Percentiles rank a stretch among this genome's conserved stretches.
Conservation (phyloP, 2,329 filamentous ascomycete species). For the Pseudopithomyces chartarum region DNA sequence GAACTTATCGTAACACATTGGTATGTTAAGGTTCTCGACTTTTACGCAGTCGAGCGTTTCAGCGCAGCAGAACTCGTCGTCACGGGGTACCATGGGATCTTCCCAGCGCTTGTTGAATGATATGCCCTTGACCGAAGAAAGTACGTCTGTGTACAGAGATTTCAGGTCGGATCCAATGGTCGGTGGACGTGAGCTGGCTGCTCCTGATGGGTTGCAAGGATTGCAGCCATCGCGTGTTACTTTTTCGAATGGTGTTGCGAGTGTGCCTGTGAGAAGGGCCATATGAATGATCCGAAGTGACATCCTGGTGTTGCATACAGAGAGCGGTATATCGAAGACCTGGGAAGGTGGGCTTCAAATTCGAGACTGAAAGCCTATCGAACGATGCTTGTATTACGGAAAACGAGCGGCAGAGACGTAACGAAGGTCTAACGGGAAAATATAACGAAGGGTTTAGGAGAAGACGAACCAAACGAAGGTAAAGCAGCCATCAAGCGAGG, state of each 20-base stretch:
- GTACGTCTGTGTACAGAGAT: constrained; percentile 41
- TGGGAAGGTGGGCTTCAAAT: neutral
- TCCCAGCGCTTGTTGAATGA: constrained; percentile 31
- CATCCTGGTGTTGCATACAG: constrained; percentile 19
- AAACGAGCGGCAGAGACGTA: neutral
- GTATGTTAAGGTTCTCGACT: constrained; percentile 46
- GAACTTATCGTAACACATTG: constrained; percentile 59
- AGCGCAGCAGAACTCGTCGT: constrained; percentile 40
- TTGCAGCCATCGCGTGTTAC: constrained; percentile 34
- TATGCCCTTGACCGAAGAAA: constrained; percentile 42
- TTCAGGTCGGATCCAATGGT: constrained; percentile 39
- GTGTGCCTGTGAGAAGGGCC: constrained; percentile 27
- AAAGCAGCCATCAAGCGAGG: neutral
- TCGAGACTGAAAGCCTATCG: too few species aligned
- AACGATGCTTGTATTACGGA: neutral
- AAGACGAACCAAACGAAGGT: neutral
- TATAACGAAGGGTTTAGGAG: neutral
- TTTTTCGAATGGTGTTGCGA: constrained; percentile 26
- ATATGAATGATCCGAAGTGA: constrained; percentile 30
- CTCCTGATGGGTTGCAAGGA: constrained; percentile 43
- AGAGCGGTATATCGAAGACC: neutral
- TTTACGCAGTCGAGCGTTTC: constrained; percentile 49
- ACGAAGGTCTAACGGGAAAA: neutral
- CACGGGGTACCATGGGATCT: constrained; percentile 22
- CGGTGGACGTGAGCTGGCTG: constrained; percentile 36